Evolutionary conservation across 2,329 filamentous ascomycete species (phyloP), one percentile per base, ranked within the genome.

Genomic region (Trichophyton mentagrophytes): DNA sequence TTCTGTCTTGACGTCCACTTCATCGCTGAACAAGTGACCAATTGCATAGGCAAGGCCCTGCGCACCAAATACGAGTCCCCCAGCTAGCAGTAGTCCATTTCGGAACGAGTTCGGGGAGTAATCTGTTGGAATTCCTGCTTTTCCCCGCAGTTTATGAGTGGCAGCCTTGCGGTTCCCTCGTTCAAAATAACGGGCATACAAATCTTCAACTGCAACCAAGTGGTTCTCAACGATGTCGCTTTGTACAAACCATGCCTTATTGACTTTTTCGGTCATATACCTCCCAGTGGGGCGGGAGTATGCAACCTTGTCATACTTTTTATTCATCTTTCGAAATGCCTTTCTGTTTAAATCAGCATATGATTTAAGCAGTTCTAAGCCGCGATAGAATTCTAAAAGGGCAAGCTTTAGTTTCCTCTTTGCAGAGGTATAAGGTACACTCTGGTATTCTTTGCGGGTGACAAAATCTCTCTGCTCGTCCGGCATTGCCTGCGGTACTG

Each of bases 251-350:
- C 89, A 90, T 1, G 91, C 83, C 64, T 87, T 86, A 76, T 89
- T 92, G 67, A 99, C 90, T 70, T 92, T 92, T 67, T 96, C 91
- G 36, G 86, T 86, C 82, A 96, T 88, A 72, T 92, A 97, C 30
- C 87, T 83, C 69, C 88, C 82, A 0, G 86, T 82, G 0, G 89
- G 89, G 9, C 87, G 82, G 46, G 90, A 86, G 67, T 90, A 84
- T 61, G 90, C 84, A 1, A 87, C 84, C 76, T 97, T 99, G 79
- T 97, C 91, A 71, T 95, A 97, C 74, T 99, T 99, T 73, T 99
- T 99, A 75, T 95, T 96, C 70, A 99, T 90, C 73, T 99, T 99
- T 36, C 91, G 86, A 69, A 97, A 97, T 0, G 90, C 93, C 0
- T 90, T 96, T 57, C 90, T 83, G 72, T 99, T 99, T 13, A 96